Percentiles rank a stretch among this genome's conserved stretches.
Conservation (phyloP, 225 moss, liverwort and hornwort genomes). For the Neckera pumila region DNA sequence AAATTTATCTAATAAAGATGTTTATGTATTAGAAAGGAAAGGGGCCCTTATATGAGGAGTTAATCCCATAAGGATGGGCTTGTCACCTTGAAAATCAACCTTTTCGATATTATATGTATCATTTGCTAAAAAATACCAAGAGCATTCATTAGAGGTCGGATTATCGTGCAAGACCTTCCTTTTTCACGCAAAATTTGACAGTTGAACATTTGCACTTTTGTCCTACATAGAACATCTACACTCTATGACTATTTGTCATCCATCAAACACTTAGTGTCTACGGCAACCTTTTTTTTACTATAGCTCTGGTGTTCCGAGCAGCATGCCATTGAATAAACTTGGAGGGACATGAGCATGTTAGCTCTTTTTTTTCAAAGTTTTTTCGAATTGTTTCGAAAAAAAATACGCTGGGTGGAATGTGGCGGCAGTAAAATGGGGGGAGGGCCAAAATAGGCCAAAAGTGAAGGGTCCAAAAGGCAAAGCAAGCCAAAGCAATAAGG, state of each 20-base stretch:
- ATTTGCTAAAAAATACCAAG: background rate
- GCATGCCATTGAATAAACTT: too few relatives aligned
- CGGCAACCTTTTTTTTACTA: too few relatives aligned
- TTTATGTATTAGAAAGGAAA: background rate
- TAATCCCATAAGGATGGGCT: accelerated
- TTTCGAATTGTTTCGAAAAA: too few relatives aligned
- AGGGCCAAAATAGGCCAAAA: background rate
- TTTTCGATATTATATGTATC: accelerated
- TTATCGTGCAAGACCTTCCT: background rate
- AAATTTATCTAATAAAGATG: background rate
- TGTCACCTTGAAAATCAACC: accelerated
- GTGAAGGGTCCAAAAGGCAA: background rate
- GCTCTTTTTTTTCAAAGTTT: too few relatives aligned
- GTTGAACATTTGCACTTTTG: background rate
- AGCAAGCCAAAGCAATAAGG: background rate
- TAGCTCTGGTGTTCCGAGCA: too few relatives aligned
- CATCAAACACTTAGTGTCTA: background rate
- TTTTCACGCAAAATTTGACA: background rate
- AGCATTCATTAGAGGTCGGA: background rate
- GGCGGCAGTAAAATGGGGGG: background rate
- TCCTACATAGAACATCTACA: background rate
- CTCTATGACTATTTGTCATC: background rate
- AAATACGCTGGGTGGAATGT: too few relatives aligned
- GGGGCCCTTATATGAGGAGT: accelerated
- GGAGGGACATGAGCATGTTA: too few relatives aligned